Base-by-base conservation (phyloP, 225 moss, liverwort and hornwort species). In the Pleurozium schreberi region DNA sequence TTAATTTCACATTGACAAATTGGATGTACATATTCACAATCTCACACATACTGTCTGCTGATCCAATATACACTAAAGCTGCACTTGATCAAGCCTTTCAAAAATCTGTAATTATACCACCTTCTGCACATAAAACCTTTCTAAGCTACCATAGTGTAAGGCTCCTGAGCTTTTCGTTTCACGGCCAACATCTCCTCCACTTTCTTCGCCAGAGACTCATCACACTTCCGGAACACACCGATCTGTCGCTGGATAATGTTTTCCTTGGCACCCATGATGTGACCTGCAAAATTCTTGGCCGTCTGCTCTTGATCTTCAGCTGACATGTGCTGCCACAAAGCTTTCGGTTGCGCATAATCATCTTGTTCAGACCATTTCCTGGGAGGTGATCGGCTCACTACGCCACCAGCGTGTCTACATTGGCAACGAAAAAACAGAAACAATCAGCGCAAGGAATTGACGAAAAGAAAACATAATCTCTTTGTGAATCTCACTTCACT, bases 111-210 rank as follows among this genome's bases (percentile, higher is more conserved):
- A n/a, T 14, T 18, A 8, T 13, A 20, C 1, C 85, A 47, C 6
- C 34, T 22, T 49, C 5, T 49, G 49, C 65, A 15, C 18, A 2
- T 4, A 1, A 0, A n/a, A 0, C 1, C 3, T n/a, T 6, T 70
- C 67, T 94, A 96, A 0, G 98, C 96, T 40, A 96, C 94, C 96
- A 96, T 95, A 5, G 96, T 95, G 82, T 92, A 96, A 5, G 96
- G 96, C 2, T 96, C 96, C 5, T 90, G 60, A 2, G 78, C 90
- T 33, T 95, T 93, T 26, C 90, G 91, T 88, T 96, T 95, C 88
- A 93, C 42, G 0, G 83, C 93, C 88, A 98, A 23, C 71, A 84
- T 84, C 85, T 96, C 91, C 45, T 98, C 94, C 9, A 98, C 89
- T n/a, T 93, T 87, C 12, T 77, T 77, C 0, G 88, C 96, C 16